These are phyloP conservation scores for Pseudohalonectria lignicola DNA, from an alignment of 2,329 filamentous ascomycete species.

Conservation along the genomic window DNA sequence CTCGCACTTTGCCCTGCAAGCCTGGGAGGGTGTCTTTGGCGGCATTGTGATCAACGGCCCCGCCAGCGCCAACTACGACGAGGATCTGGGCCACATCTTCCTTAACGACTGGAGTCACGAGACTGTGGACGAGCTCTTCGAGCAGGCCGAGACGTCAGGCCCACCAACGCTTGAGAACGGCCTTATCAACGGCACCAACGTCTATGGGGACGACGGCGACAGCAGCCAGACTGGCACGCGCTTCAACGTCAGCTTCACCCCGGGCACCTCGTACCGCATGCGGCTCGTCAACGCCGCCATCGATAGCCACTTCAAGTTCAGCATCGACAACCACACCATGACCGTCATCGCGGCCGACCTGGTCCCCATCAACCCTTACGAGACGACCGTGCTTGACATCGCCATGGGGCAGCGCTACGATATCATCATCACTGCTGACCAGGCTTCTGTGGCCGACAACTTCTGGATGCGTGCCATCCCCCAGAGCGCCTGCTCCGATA, in stretches of 20 bases:
- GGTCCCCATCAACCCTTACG: conserved; percentile 50
- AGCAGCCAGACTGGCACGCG: not conserved
- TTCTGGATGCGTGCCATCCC: conserved; percentile 16
- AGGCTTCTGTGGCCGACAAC: conserved; percentile 9
- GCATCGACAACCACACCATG: conserved; percentile 48
- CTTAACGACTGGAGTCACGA: conserved; percentile 47
- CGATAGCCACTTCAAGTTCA: conserved; percentile 42
- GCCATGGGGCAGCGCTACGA: conserved; percentile 38
- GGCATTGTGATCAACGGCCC: conserved; percentile 52
- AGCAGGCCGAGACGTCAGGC: conserved; percentile 13
- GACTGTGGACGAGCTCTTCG: conserved; percentile 26
- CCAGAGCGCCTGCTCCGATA: not conserved
- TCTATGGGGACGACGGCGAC: not conserved
- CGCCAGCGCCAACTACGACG: conserved; percentile 46
- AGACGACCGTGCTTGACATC: conserved; percentile 47
- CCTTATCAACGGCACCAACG: conserved; percentile 4
- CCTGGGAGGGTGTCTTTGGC: conserved; percentile 46
- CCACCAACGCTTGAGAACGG: conserved; percentile 8
- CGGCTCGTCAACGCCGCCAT: conserved; percentile 47
- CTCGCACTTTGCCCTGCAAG: conserved; percentile 40
- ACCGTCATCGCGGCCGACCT: conserved; percentile 57
- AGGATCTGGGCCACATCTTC: conserved; percentile 48
- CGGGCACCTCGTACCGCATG: conserved; percentile 45
- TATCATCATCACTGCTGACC: conserved; percentile 23
- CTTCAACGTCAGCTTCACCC: conserved; percentile 6